phyloP scores from a whole-genome alignment of 805 yeast genomes.

The Pichia occidentalis region DNA sequence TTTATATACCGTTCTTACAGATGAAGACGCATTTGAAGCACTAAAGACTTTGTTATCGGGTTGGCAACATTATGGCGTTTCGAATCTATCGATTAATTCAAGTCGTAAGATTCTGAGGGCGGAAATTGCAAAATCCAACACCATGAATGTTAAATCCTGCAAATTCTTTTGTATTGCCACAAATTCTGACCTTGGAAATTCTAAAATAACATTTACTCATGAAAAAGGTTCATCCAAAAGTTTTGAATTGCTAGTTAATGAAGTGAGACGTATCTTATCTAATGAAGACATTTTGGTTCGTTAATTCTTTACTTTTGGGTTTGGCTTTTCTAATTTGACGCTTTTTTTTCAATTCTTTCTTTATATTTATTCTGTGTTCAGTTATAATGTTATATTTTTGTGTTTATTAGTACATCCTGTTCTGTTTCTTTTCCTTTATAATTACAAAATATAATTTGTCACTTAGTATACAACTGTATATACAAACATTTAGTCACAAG shows the following conservation, averaged over 20 bases:
- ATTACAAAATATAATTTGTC: no score
- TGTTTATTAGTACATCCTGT: neutral
- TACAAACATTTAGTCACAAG: neutral
- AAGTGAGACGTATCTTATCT: constrained; percentile 56
- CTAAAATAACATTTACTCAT: constrained; percentile 53
- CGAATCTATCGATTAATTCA: constrained; percentile 42
- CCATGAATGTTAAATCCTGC: constrained; percentile 57
- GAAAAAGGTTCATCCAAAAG: constrained; percentile 61
- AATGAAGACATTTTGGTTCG: constrained; percentile 53
- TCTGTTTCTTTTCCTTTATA: no score
- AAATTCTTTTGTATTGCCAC: constrained; percentile 51
- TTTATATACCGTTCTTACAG: constrained; percentile 31
- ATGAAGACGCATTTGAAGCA: constrained; percentile 57
- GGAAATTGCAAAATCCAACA: constrained; percentile 52
- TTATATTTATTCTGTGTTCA: constrained; percentile 1
- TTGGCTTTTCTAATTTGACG: neutral
- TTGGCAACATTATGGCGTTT: constrained; percentile 69
- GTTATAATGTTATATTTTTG: neutral
- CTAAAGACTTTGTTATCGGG: constrained; percentile 53
- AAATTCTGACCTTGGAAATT: constrained; percentile 33
- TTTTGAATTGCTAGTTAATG: constrained; percentile 51
- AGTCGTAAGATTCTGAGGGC: constrained; percentile 47
- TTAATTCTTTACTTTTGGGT: constrained; percentile 3
- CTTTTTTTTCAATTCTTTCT: neutral
- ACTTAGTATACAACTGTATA: no score